A percentile compares a stretch with the other conserved stretches of the same genome.
phyloP scores from a whole-genome alignment of 768 basidiomycete species.

The Asterophora parasitica region DNA sequence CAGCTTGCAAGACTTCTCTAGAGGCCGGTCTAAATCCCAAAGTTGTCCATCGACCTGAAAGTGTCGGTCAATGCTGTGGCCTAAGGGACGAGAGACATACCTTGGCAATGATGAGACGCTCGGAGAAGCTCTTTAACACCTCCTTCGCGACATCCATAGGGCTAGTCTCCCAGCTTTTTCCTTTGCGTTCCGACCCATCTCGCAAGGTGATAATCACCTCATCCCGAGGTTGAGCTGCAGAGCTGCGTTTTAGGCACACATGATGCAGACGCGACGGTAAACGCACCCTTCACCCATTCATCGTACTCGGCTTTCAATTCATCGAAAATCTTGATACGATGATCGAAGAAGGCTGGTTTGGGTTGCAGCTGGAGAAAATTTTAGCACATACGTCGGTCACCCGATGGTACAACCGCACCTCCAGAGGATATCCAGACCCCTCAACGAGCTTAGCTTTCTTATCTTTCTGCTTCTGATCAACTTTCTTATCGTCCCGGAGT shows the following conservation, averaged over 20 bases:
- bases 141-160: slow-evolving; percentile 89
- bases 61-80: background rate
- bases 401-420: slow-evolving; percentile 38
- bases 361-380: slow-evolving; percentile 61
- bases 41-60: slow-evolving; percentile 77
- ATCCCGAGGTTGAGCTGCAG: slow-evolving; percentile 72
- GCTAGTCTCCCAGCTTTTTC: slow-evolving; percentile 89
- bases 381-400: slow-evolving; percentile 1
- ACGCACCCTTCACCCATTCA: slow-evolving; percentile 67
- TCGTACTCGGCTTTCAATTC: slow-evolving; percentile 81
- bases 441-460: slow-evolving; percentile 40
- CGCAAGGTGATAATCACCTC: slow-evolving; percentile 81
- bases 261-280: background rate
- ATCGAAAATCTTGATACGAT: slow-evolving; percentile 87
- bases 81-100: slow-evolving; percentile 32
- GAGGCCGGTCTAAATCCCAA: slow-evolving; percentile 93
- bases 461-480: slow-evolving; percentile 31
- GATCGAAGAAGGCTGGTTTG: slow-evolving; percentile 80
- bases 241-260: background rate
- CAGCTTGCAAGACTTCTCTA: slow-evolving; percentile 80
- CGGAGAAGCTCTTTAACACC: slow-evolving; percentile 82
- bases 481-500: slow-evolving; percentile 15
- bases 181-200: slow-evolving; percentile 81
- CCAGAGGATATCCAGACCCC: slow-evolving; percentile 52
- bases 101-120: slow-evolving; percentile 91